Percentiles rank a stretch among this genome's conserved stretches.
phyloP scores from a whole-genome alignment of 768 basidiomycete genomes.

The Psilocybe tampanensis region DNA sequence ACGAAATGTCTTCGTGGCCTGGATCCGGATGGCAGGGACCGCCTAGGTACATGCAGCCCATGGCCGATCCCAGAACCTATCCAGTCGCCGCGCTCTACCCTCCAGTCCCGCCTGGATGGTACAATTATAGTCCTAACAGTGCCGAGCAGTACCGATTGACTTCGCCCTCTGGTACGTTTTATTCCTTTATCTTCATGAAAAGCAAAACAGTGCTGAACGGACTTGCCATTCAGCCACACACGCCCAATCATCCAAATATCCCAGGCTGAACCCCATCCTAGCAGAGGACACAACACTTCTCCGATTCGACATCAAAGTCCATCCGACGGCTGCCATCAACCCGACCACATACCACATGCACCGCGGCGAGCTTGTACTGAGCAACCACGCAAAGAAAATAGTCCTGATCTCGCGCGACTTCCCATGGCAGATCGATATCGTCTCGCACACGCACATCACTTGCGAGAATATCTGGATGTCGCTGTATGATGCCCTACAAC shows the following conservation, averaged over 20 bases:
- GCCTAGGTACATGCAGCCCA: conserved; percentile 1
- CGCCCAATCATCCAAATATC: conserved; percentile 39
- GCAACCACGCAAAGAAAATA: conserved; percentile 39
- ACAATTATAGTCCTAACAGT: background rate
- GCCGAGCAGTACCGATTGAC: background rate
- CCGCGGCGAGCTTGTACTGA: conserved; percentile 37
- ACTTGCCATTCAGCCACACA: background rate
- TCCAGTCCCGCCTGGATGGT: conserved; percentile 1
- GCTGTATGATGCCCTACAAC: conserved; percentile 50
- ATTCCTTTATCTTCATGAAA: background rate
- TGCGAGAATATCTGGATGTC: conserved; percentile 60
- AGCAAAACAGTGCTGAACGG: background rate
- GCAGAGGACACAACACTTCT: conserved; percentile 53
- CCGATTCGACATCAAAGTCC: conserved; percentile 49
- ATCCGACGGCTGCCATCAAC: conserved; percentile 43
- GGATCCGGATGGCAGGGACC: conserved; percentile 3
- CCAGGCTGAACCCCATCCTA: conserved; percentile 54
- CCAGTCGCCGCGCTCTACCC: background rate
- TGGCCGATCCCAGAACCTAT: conserved; percentile 2
- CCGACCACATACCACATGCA: conserved; percentile 43
- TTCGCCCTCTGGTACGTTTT: conserved; percentile 1
- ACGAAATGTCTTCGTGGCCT: conserved; percentile 4
- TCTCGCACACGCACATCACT: conserved; percentile 41
- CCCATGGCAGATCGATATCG: conserved; percentile 67
- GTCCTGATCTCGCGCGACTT: conserved; percentile 42